Base-by-base conservation (phyloP, 306 rosid genomes). In the Prunus campanulata region DNA sequence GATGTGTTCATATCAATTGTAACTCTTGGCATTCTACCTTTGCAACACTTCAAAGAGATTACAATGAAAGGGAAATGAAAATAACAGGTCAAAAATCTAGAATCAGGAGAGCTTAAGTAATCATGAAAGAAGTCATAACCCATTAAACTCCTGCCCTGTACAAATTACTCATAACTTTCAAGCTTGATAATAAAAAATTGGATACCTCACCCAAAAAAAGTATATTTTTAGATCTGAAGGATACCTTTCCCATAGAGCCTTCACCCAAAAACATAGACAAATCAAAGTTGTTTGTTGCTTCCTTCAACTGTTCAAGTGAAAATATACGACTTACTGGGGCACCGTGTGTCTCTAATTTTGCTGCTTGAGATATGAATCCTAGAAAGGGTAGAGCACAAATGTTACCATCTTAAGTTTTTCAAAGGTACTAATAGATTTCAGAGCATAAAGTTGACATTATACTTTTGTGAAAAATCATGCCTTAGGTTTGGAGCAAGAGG, bases 231-330 rank as follows among this genome's bases (percentile, higher is more conserved):
- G 32, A 76, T 52, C 71, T 69, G 51, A 55, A 39, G 39, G 75
- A 12, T 91, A 93, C 97, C 98, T 88, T 88, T 81, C 98, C 97
- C 52, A 80, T 49, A 75, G 96, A 87, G 84, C 97, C 98, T 88
- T 93, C 94, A 75, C 97, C 97, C 74, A 93, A 68, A 79, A 76
- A 86, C 81, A 84, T 81, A 39, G 96, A 90, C 22, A 64, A 47
- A 48, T 85, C 74, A 27, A 93, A 93, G 77, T 86, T 81, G 51
- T 85, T 83, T 20, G 98, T 90, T 46, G 88, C 91, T 80, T 87
- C 97, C 83, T 82, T 91, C 88, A 93, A 82, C 81, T 90, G 93
- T 80, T 91, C 91, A 57, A 85, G 78, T 18, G 89, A 77, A 82
- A 90, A 93, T 51, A 78, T 74, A 74, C 91, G 78, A 79, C 81